These are phyloP conservation scores for Colletotrichum chlorophyti DNA, from an alignment of 2,329 filamentous ascomycete species.

Conservation along the genomic window DNA sequence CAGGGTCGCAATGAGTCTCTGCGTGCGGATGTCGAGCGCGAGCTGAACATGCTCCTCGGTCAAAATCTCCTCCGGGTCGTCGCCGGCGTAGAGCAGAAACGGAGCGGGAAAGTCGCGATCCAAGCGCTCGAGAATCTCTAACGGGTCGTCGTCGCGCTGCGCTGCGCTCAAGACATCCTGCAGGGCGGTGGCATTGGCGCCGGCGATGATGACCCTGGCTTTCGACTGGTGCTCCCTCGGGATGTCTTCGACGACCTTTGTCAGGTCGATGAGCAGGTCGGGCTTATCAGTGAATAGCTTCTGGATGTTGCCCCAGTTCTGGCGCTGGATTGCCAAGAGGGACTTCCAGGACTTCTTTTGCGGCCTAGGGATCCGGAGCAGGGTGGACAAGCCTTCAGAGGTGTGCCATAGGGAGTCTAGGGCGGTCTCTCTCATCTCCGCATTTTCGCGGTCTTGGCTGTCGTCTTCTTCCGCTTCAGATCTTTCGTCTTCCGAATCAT, in stretches of 20 bases:
- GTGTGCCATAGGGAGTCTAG: constrained; percentile 36
- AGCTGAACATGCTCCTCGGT: constrained; percentile 32
- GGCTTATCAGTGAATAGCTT: constrained; percentile 32
- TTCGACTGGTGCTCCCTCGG: not conserved
- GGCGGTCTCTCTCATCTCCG: constrained; percentile 21
- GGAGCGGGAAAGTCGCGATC: constrained; percentile 39
- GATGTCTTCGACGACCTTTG: constrained; percentile 6
- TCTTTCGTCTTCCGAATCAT: not conserved
- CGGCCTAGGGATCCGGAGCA: constrained; percentile 28
- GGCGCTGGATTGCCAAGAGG: constrained; percentile 21
- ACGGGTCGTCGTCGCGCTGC: constrained; percentile 27
- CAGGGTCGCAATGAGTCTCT: constrained; percentile 39
- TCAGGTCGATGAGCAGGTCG: constrained; percentile 38
- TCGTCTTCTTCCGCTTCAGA: constrained; percentile 7
- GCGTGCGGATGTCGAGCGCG: constrained; percentile 46
- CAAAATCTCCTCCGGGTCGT: not conserved
- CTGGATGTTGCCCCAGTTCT: constrained; percentile 35
- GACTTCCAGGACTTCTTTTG: not conserved
- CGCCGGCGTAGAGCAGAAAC: constrained; percentile 33
- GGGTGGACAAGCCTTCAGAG: constrained; percentile 36
- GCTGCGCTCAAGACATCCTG: constrained; percentile 35
- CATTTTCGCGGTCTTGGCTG: not conserved
- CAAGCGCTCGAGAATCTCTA: constrained; percentile 39
- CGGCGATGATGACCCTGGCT: constrained; percentile 33
- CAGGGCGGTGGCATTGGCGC: constrained; percentile 44